These are phyloP conservation scores for Trichoderma parareesei DNA, from an alignment of 495 filamentous ascomycete genomes.

Conservation along the genomic window DNA sequence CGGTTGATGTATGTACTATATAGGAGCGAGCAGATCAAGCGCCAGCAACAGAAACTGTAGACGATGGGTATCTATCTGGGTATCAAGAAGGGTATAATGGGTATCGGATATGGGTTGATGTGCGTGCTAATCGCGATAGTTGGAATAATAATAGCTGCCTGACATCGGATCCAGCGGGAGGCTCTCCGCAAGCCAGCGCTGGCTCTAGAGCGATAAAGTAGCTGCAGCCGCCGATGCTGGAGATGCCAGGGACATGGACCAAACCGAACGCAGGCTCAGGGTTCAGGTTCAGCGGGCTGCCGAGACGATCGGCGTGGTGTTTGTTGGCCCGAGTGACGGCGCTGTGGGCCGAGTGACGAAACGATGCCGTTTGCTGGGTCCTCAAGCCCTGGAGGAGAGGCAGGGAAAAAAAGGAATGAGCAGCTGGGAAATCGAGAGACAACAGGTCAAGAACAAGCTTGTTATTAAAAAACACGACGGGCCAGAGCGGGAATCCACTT, in stretches of 20 bases:
- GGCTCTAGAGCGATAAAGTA: background rate
- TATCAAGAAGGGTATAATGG: too few relatives aligned
- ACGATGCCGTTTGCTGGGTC: background rate
- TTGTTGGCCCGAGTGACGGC: background rate
- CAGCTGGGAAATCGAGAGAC: background rate
- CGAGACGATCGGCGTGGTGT: conserved; percentile 3
- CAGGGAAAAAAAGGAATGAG: background rate
- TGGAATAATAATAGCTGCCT: background rate
- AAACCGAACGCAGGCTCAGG: background rate
- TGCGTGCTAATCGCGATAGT: background rate
- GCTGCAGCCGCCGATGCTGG: background rate
- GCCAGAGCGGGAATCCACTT: background rate
- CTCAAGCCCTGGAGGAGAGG: too few relatives aligned
- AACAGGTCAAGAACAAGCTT: background rate
- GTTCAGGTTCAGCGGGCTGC: background rate
- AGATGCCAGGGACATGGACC: too few relatives aligned
- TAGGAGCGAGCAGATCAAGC: background rate
- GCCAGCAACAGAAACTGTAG: background rate
- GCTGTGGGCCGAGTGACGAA: conserved; percentile 5
- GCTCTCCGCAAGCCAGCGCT: background rate
- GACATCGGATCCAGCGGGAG: background rate
- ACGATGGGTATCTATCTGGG: too few relatives aligned
- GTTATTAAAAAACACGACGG: background rate
- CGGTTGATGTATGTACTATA: background rate
- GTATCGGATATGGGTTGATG: too few relatives aligned